Conservation (phyloP, 257 asterid species). For the Capsicum pubescens region DNA sequence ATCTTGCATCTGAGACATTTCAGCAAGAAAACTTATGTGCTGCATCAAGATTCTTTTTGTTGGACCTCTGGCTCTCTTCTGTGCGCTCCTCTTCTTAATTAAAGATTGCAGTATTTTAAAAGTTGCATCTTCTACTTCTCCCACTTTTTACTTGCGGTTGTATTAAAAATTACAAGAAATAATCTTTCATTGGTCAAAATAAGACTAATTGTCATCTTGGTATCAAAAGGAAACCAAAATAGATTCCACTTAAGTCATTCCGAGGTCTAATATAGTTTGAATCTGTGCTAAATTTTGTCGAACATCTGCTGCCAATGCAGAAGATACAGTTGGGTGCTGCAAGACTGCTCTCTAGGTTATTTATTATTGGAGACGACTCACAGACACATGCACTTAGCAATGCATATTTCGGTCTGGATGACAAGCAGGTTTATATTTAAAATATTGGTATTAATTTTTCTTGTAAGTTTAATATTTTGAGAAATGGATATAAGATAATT, state of each 20-base stretch:
- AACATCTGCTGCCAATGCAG: slow-evolving; percentile 49
- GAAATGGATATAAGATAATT: neutral
- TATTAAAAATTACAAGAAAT: neutral
- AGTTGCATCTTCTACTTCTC: neutral
- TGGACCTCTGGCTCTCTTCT: neutral
- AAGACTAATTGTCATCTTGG: neutral
- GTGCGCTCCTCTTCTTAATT: slow-evolving; percentile 6
- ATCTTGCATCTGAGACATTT: no score
- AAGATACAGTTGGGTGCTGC: slow-evolving; percentile 75
- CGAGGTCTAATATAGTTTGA: slow-evolving; percentile 2
- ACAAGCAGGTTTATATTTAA: slow-evolving; percentile 67
- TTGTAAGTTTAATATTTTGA: slow-evolving; percentile 21
- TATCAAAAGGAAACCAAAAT: slow-evolving; percentile 24
- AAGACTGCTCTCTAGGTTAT: slow-evolving; percentile 72
- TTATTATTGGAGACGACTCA: slow-evolving; percentile 54
- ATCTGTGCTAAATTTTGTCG: neutral
- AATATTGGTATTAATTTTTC: slow-evolving; percentile 29
- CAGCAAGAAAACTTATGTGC: no score
- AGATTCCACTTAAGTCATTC: slow-evolving; percentile 8
- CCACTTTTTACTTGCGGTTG: neutral
- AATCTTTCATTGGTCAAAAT: slow-evolving; percentile 5
- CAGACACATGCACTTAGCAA: slow-evolving; percentile 54
- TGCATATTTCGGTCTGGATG: slow-evolving; percentile 78
- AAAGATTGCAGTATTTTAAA: neutral
- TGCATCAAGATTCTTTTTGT: neutral